Evolutionary conservation across 805 yeast species (phyloP), one percentile per base, ranked within the genome.

Genomic region (Maudiozyma saulgeensis): DNA sequence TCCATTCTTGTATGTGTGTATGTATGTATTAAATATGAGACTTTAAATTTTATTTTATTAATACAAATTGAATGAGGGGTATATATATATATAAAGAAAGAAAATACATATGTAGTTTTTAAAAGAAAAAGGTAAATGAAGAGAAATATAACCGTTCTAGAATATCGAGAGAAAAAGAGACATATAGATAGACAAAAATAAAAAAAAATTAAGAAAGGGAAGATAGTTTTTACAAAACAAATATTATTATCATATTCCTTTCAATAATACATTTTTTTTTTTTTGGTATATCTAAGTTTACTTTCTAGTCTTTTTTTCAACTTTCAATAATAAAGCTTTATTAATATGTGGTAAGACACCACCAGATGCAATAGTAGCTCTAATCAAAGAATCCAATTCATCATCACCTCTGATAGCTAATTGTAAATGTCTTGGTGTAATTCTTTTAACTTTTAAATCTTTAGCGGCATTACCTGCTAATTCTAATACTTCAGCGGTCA

Each of bases 381-480:
- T 84, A 66, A 91, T 85, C 66, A 91, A 79, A 56, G 88, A 83
- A 75, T 90, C 96, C 70, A 91, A 81, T 73, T 91, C 98, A 71
- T 91, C 98, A 71, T 91, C 98, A 67, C 96, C 96, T 76, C 98
- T 87, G 65, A 90, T 90, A 54, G 98, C 98, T 64, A 90, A 79
- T 71, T 90, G 96, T 65, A 90, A 77, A 71, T 90, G 98, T 74
- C 98, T 87, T 64, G 98, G 98, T 18, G 96, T 89, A 68, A 90
- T 90, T 83, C 98, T 88, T 73, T 90, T 89, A 59, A 88, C 93
- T 69, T 87, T 87, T 68, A 88, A 77, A 66, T 91, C 97, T 70
- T 91, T 89, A 43, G 98, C 97, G 37, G 98, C 98, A 68, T 91
- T 91, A 72, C 98, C 97, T 51, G 98, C 97, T 78, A 91, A 77